These are phyloP conservation scores for Botrytis elliptica DNA, from an alignment of 2,329 filamentous ascomycete genomes.

Conservation along the genomic window DNA sequence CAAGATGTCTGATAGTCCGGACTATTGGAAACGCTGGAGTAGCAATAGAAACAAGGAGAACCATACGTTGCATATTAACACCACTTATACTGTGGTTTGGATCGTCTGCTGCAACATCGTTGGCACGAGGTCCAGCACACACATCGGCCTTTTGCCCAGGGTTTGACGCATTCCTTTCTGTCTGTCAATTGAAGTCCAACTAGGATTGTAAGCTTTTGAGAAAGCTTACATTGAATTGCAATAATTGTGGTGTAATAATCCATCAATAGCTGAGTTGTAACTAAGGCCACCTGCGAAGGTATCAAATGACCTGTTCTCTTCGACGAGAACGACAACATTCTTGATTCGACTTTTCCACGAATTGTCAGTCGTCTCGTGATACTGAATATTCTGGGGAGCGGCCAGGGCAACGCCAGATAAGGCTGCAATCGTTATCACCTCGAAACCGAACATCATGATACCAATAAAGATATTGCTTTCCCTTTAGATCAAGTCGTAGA, in stretches of 20 bases:
- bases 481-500: not conserved
- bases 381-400: slow-evolving; percentile 24
- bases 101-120: slow-evolving; percentile 44
- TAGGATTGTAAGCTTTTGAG: not conserved
- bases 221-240: slow-evolving; percentile 44
- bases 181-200: slow-evolving; percentile 16
- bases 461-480: not conserved
- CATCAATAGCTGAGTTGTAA: slow-evolving; percentile 42
- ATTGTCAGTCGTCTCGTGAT: slow-evolving; percentile 21
- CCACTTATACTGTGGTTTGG: slow-evolving; percentile 46
- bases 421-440: slow-evolving; percentile 23
- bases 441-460: slow-evolving; percentile 19
- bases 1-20: not conserved
- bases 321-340: slow-evolving; percentile 48
- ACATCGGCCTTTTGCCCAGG: slow-evolving; percentile 36
- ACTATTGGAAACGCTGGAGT: not conserved
- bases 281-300: slow-evolving; percentile 44
- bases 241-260: slow-evolving; percentile 40
- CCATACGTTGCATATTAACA: slow-evolving; percentile 43
- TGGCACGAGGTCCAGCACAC: slow-evolving; percentile 42
- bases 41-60: not conserved
- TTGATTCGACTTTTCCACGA: slow-evolving; percentile 45
- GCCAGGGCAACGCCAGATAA: slow-evolving; percentile 31
- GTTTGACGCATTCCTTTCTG: slow-evolving; percentile 33
- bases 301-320: slow-evolving; percentile 45